Evolutionary conservation across 441 rosid genomes (phyloP).

Genomic region (Syzygium syzygioides): DNA sequence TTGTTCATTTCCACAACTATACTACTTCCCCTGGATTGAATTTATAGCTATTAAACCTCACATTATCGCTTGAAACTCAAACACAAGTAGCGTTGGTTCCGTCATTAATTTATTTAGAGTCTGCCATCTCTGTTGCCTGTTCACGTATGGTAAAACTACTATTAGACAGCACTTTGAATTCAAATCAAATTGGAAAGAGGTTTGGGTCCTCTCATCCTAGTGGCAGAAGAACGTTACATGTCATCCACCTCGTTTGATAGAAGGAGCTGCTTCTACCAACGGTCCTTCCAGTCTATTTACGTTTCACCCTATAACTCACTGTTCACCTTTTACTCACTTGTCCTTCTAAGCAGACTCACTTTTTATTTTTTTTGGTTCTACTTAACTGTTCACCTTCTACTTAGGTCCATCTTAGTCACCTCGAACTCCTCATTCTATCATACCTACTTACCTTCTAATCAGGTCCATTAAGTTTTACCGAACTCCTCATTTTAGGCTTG

Average conservation of each 20-base stretch:
- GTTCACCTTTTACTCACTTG: neutral
- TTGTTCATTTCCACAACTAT: neutral
- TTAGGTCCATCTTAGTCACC: too few relatives aligned
- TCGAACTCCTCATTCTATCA: too few relatives aligned
- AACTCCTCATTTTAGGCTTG: too few relatives aligned
- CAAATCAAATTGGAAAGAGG: too few relatives aligned
- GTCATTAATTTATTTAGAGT: neutral
- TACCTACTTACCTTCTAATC: too few relatives aligned
- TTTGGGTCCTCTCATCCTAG: neutral
- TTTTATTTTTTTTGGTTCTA: too few relatives aligned
- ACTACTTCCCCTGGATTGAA: neutral
- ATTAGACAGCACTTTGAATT: neutral
- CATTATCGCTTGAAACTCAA: neutral
- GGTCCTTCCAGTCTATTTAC: neutral
- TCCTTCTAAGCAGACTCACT: neutral
- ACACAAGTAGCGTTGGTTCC: neutral
- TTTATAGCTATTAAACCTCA: neutral
- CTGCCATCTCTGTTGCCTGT: neutral
- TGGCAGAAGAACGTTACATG: neutral
- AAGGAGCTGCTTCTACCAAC: neutral
- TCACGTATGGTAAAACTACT: neutral
- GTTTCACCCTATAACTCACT: neutral
- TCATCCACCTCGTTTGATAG: neutral
- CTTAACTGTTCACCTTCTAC: neutral
- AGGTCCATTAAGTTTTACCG: too few relatives aligned